phyloP scores from a whole-genome alignment of 2,329 filamentous ascomycete species.

The Cladosporium sp. region DNA sequence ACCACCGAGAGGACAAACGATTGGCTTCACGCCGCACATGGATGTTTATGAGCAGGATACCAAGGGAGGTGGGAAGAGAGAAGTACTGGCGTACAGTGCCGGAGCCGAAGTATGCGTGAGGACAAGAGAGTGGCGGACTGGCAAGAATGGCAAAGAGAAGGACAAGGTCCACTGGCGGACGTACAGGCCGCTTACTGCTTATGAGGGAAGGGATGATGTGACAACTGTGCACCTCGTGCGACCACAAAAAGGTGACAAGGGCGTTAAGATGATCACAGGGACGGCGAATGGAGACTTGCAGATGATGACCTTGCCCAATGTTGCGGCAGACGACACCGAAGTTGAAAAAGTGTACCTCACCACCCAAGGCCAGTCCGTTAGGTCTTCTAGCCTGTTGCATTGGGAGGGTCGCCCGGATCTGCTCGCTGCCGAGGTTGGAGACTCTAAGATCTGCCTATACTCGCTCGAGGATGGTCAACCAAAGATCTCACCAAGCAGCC shows the following conservation, averaged over 20 bases:
- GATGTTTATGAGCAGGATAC: constrained; percentile 32
- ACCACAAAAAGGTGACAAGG: constrained; percentile 41
- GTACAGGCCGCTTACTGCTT: constrained; percentile 53
- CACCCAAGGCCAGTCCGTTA: constrained; percentile 47
- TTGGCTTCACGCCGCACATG: constrained; percentile 57
- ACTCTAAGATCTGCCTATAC: constrained; percentile 40
- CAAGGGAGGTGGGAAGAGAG: constrained; percentile 49
- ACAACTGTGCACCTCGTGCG: constrained; percentile 55
- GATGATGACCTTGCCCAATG: constrained; percentile 34
- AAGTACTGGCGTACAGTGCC: constrained; percentile 62
- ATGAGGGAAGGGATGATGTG: constrained; percentile 60
- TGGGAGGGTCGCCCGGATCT: constrained; percentile 34
- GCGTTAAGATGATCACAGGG: constrained; percentile 51
- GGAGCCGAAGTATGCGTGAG: constrained; percentile 57
- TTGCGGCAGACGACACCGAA: constrained; percentile 20
- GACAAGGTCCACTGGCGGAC: constrained; percentile 46
- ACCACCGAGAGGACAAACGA: constrained; percentile 50
- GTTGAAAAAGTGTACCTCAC: constrained; percentile 42
- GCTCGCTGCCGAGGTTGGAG: constrained; percentile 54
- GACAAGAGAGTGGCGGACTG: constrained; percentile 38
- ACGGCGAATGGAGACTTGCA: constrained; percentile 57
- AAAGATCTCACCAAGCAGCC: constrained; percentile 40
- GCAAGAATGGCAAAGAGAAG: constrained; percentile 23
- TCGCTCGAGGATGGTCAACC: constrained; percentile 25
- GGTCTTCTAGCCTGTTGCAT: constrained; percentile 41